A percentile compares a stretch with the other conserved stretches of the same genome.
Conservation (phyloP, 2,329 filamentous ascomycete species). For the Beauveria asiatica region DNA sequence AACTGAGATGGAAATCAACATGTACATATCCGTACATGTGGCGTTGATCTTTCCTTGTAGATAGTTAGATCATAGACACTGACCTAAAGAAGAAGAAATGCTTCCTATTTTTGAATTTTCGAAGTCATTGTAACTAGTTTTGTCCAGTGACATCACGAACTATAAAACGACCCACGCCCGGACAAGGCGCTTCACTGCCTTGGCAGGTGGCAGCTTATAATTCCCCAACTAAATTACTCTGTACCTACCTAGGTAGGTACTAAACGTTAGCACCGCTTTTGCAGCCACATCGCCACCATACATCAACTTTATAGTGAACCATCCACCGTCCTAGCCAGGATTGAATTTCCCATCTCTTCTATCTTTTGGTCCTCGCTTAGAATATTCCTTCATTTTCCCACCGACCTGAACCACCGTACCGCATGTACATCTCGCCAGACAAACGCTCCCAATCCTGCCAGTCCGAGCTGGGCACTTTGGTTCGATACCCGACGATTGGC, state of each 20-base stretch:
- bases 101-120: not conserved
- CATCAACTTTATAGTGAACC: not conserved
- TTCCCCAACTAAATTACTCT: not conserved
- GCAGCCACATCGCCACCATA: not conserved
- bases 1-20: not conserved
- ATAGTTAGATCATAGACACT: no score
- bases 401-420: not conserved
- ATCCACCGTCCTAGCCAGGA: not conserved
- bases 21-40: not conserved
- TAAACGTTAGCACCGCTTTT: not conserved
- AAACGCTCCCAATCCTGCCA: not conserved
- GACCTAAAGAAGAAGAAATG: not conserved
- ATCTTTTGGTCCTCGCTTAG: not conserved
- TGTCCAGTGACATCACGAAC: not conserved
- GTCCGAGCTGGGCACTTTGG: constrained; percentile 4
- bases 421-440: not conserved
- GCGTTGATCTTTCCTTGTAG: not conserved
- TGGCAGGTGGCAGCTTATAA: not conserved
- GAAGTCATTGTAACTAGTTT: no score
- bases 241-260: no score
- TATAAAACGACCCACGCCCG: not conserved
- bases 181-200: not conserved
- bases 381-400: not conserved
- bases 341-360: not conserved
- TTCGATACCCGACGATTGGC: not conserved